Evolutionary conservation across 345 rosid genomes (phyloP).

Genomic region (Euphorbia lathyris): DNA sequence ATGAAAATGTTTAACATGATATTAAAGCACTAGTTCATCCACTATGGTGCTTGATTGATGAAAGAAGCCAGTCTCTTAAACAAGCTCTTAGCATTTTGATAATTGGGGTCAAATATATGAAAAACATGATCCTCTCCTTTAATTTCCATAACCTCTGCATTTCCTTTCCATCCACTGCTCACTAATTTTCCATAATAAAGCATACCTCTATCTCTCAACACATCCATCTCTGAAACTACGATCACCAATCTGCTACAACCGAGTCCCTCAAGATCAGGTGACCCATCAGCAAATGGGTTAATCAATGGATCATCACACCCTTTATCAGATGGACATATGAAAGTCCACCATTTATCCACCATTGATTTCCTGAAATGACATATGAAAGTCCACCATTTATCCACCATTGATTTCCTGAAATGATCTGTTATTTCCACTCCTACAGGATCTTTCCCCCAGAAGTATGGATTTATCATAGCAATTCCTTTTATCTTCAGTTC

Average conservation of each 20-base stretch:
- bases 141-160: constrained; percentile 48
- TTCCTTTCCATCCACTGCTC: constrained; percentile 49
- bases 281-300: constrained; percentile 63
- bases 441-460: constrained; percentile 47
- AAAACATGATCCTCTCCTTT: constrained; percentile 71
- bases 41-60: constrained; percentile 27
- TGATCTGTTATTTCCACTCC: constrained; percentile 50
- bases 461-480: constrained; percentile 65
- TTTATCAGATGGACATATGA: constrained; percentile 57
- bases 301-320: constrained; percentile 76
- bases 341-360: constrained; percentile 84
- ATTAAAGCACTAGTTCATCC: too few relatives aligned
- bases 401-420: too few relatives aligned
- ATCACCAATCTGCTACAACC: constrained; percentile 51
- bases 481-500: constrained; percentile 48
- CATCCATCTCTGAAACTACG: constrained; percentile 60
- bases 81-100: constrained; percentile 47
- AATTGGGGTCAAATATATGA: constrained; percentile 50
- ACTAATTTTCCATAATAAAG: constrained; percentile 49
- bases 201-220: constrained; percentile 55
- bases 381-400: too few relatives aligned
- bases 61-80: constrained; percentile 46
- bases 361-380: constrained; percentile 48
- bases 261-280: constrained; percentile 40
- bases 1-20: too few relatives aligned